Conservation (phyloP, 495 filamentous ascomycete species). For the Lophiotrema nucula region DNA sequence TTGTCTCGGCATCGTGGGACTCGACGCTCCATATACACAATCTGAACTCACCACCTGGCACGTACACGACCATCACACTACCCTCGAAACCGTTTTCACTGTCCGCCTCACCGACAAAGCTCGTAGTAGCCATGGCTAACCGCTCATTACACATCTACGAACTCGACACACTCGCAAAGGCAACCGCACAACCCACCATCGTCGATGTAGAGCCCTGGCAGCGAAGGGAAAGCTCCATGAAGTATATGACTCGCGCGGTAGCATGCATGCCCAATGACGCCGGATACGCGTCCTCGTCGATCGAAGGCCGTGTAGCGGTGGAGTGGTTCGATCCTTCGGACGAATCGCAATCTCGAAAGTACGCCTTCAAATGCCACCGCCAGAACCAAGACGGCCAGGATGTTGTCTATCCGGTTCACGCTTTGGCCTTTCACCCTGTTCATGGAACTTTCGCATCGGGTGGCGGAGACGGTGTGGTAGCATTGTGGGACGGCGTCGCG, state of each 20-base stretch:
- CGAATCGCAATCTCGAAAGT: slow-evolving; percentile 84
- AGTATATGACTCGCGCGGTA: slow-evolving; percentile 91
- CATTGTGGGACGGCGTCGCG: slow-evolving; percentile 88
- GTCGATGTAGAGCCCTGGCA: slow-evolving; percentile 78
- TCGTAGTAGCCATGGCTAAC: slow-evolving; percentile 94
- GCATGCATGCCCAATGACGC: slow-evolving; percentile 96
- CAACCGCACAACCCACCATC: slow-evolving; percentile 50
- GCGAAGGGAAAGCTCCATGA: slow-evolving; percentile 82
- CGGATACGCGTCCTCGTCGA: slow-evolving; percentile 82
- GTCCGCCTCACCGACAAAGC: slow-evolving; percentile 73
- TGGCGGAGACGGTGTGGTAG: slow-evolving; percentile 91
- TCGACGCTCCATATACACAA: slow-evolving; percentile 80
- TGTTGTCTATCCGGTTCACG: slow-evolving; percentile 92
- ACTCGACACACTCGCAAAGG: slow-evolving; percentile 61
- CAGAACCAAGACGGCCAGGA: slow-evolving; percentile 68
- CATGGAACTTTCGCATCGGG: slow-evolving; percentile 91
- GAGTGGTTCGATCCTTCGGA: slow-evolving; percentile 93
- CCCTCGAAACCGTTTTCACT: slow-evolving; percentile 86
- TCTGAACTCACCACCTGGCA: slow-evolving; percentile 43
- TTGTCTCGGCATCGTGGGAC: slow-evolving; percentile 94
- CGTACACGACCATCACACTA: slow-evolving; percentile 59
- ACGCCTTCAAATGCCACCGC: slow-evolving; percentile 98
- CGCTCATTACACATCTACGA: slow-evolving; percentile 91
- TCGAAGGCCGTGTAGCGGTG: slow-evolving; percentile 91
- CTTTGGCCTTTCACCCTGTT: slow-evolving; percentile 85